These are phyloP conservation scores for Xerocomellus amylosporus DNA, from an alignment of 768 basidiomycete genomes.

Conservation along the genomic window DNA sequence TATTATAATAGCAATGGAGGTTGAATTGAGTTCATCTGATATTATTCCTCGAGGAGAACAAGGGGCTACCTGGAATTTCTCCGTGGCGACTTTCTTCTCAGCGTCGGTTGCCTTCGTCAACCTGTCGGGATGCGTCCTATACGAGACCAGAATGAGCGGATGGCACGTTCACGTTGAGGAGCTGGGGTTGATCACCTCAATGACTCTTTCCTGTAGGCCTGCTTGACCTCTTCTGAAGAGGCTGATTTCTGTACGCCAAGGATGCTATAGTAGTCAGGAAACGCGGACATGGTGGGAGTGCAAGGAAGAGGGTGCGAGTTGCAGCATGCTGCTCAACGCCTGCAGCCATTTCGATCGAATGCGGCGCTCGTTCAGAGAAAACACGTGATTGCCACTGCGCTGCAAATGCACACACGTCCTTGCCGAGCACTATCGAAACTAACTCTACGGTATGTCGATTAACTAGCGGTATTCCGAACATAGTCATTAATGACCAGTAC, in stretches of 20 bases:
- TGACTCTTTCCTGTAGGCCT: constrained; percentile 79
- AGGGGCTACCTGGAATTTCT: constrained; percentile 71
- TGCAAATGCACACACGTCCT: too few species aligned
- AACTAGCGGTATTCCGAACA: neutral
- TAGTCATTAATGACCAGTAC: neutral
- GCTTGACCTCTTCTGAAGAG: constrained; percentile 66
- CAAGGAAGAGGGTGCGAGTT: constrained; percentile 3
- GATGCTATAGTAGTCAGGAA: constrained; percentile 79
- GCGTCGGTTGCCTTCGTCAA: constrained; percentile 62
- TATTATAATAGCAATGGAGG: neutral
- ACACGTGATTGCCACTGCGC: constrained; percentile 18
- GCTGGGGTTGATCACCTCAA: constrained; percentile 45
- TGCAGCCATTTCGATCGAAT: constrained; percentile 3
- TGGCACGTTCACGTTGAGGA: neutral
- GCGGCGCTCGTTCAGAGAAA: neutral
- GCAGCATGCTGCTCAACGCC: constrained; percentile 13
- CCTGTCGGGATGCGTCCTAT: constrained; percentile 92
- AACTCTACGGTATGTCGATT: too few species aligned
- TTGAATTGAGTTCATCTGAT: neutral
- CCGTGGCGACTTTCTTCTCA: constrained; percentile 76
- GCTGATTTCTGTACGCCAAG: constrained; percentile 54
- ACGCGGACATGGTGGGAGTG: constrained; percentile 56
- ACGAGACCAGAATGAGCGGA: constrained; percentile 18
- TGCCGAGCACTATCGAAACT: too few species aligned
- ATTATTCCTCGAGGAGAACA: neutral